A percentile compares a stretch with the other conserved stretches of the same genome.
Evolutionary conservation across 2,329 filamentous ascomycete species (phyloP).

Genomic region (Nothopassalora personata): DNA sequence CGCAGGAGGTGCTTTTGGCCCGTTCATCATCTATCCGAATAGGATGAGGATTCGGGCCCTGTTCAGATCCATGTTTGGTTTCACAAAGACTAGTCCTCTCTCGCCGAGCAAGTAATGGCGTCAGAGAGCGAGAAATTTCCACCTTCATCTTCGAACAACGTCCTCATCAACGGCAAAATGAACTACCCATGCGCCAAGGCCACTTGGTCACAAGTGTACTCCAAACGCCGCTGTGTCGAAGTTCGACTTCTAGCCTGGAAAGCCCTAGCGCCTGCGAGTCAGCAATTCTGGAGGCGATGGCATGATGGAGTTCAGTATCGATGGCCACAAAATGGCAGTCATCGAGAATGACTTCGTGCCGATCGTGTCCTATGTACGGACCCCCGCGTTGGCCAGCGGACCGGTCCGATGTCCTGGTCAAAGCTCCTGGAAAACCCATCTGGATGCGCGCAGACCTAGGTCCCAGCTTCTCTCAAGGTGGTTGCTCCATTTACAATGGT

Average conservation of each 20-base stretch:
- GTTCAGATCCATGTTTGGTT: conserved; percentile 42
- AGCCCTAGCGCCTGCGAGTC: conserved; percentile 39
- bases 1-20: conserved; percentile 38
- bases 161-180: conserved; percentile 25
- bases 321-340: conserved; percentile 41
- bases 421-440: conserved; percentile 29
- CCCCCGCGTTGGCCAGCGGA: conserved; percentile 55
- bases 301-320: conserved; percentile 44
- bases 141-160: conserved; percentile 29
- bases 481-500: conserved; percentile 23
- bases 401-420: conserved; percentile 44
- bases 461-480: conserved; percentile 54
- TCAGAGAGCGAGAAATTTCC: conserved; percentile 15
- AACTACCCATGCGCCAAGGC: conserved; percentile 30
- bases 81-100: conserved; percentile 32
- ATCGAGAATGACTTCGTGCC: conserved; percentile 42
- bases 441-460: conserved; percentile 43
- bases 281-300: conserved; percentile 41
- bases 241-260: conserved; percentile 37
- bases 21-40: conserved; percentile 42
- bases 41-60: conserved; percentile 42
- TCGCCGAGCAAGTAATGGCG: conserved; percentile 31
- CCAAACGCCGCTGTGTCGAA: conserved; percentile 31
- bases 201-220: conserved; percentile 25
- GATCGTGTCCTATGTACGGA: conserved; percentile 38